Base-by-base conservation (phyloP, 352 stramenopile species). In the Peronospora tabacina region DNA sequence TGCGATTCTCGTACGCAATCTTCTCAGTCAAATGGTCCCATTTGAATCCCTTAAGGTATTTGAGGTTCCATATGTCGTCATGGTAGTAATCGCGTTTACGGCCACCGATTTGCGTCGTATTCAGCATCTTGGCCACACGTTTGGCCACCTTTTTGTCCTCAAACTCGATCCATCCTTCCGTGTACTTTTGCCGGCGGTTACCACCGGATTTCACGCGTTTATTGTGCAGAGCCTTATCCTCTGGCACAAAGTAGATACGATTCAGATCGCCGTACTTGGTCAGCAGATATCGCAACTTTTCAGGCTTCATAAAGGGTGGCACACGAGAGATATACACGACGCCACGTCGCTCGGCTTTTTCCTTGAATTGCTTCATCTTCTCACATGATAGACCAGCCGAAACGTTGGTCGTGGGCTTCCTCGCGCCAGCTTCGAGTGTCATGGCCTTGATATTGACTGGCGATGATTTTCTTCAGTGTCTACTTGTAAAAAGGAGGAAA, bases 1-100 rank as follows among this genome's bases (percentile, higher is more conserved):
- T 86, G 26, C 82, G 80, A 45, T 92, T 87, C 52, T 95, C 84
- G 52, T 92, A 93, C 5, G 79, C 94, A 52, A 98, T 92, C 68
- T 98, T 99, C 70, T 99, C 96, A 3, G 95, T 98, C 30, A 99
- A 68, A 58, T 98, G 92, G 34, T 90, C 81, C 97, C 97, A 99
- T 68, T 98, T 98, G 68, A 99, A 99, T 16, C 94, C 93, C 33
- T 87, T 89, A 55, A 99, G 75, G 76, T 99, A 99, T 73, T 99
- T 99, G 52, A 99, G 70, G 66, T 97, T 98, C 97, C 97, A 99
- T 24, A 98, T 87, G 65, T 98, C 87, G 61, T 97, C 94, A 66
- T 97, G 94, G 84, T 98, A 98, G 66, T 97, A 97, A 44, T 91
- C 79, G 55, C 85, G 85, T 57, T 98, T 96, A 53, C 97, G 97